Base-by-base conservation (phyloP, 164 flowering plant genomes). In the Litsea cubeba region DNA sequence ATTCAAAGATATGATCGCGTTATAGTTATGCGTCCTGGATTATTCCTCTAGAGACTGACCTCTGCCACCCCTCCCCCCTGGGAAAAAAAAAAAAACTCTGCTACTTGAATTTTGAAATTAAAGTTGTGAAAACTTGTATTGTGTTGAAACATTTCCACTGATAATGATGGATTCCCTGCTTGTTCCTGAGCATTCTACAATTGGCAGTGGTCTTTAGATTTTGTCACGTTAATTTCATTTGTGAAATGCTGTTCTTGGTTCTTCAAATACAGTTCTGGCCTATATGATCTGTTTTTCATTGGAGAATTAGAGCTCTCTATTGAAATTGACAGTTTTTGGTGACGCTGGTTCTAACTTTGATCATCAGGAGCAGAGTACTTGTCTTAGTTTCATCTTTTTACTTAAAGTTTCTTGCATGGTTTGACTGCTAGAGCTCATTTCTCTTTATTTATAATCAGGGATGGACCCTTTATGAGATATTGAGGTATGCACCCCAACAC, bases 391-490 rank as follows among this genome's bases (percentile, higher is more conserved):
- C 46, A 7, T 40, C 11, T 40, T 40, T 40, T 40, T 40, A 40
- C 11, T 40, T 40, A 40, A 40, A 54, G n/a, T 54, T 17, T 54
- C 20, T 54, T 54, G 20, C 60, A 17, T 54, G 60, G 60, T 54
- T 54, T 54, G 60, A 20, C 60, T 17, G n/a, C 60, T 54, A 54
- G 60, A 54, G n/a, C 28, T 12, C 26, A 25, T 28, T 26, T 66
- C 30, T 18, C 12, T 5, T 66, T 66, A 12, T 69, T 26, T 70
- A 72, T 76, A 14, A 54, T 5, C 77, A 91, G 94, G 97, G 97
- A 40, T 91, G 93, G 97, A 91, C 97, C 22, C 72, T 91, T 22
- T 91, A 50, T 78, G 97, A 90, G 84, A 81, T 91, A 67, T 69
- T 91, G 22, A 85, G 94, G 74, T 90, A 90, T 81, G 91, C 86